Base-by-base conservation (phyloP, 2,329 filamentous ascomycete genomes). In the Gyromitra esculenta region DNA sequence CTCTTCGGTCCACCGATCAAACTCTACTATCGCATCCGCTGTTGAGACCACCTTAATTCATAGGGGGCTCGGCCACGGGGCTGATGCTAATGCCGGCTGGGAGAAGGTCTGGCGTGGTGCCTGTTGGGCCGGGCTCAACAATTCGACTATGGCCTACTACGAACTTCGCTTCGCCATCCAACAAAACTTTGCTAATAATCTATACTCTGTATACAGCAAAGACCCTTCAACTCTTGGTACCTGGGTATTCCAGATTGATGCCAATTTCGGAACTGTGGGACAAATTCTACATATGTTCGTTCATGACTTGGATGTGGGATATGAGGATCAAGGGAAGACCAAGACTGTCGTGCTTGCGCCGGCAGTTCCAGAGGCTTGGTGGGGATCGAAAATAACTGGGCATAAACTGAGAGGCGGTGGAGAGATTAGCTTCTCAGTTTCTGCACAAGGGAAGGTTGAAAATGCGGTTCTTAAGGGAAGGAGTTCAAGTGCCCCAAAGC, bases 21-120 rank as follows among this genome's bases (percentile, higher is more conserved):
- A 87, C 81, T 82, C 80, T 0, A 83, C 82, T 0, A 84, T 87
- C 31, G 84, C 85, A 48, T 73, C 82, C 1, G 87, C 87, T 0
- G 83, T 89, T 0, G 81, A 80, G 4, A 84, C 84, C 0, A 86
- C 85, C 0, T 83, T 89, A 0, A 80, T 83, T 7, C 83, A 84
- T 0, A 85, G 87, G 7, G 87, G 87, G 0, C 79, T 82, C 1
- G 87, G 87, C 1, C 85, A 85, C 31, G 84, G 81, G 0, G 78
- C 80, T 0, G 87, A 89, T 65, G 84, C 86, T 0, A 87, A 89
- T 77, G 84, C 87, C 0, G 88, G 87, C 0, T 89, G 88, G 88
- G 86, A 84, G 18, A 89, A 89, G 76, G 85, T 89, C 0, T 89
- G 88, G 88, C 85, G 88, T 0, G 81, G 85, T 0, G 87, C 88